Evolutionary conservation across 345 rosid genomes (phyloP), one percentile per base, ranked within the genome.

Genomic region (Lepidium africanum): DNA sequence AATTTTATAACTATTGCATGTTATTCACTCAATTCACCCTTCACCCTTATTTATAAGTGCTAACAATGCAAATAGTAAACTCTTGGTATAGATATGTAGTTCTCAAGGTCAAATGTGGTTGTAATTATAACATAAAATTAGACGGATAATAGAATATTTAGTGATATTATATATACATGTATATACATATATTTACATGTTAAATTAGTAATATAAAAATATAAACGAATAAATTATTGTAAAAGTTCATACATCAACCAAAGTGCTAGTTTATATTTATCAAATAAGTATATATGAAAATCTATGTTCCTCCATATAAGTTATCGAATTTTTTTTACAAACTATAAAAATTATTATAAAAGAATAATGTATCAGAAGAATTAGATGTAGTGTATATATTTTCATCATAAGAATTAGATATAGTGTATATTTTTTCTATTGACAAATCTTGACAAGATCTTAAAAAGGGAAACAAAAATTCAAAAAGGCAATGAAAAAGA

Each of bases 391-490:
- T 21, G 23, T 21, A 21, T 21, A 2, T 21, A 21, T 21, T 21
- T 21, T 2, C 46, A 32, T 25, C 10, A 15, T 39, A 65, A 45
- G 45, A 56, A 35, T 50, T 50, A 42, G 42, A 45, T 47, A 49
- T 61, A 39, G 71, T 65, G 61, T 49, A 32, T 65, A 59, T 56
- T 38, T 56, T 38, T 56, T 47, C 38, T 56, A 38, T 64, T 40
- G 58, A 40, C 54, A 65, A 65, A 73, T 73, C 77, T 65, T 66
- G 36, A 73, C 67, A 73, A 51, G 66, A 73, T 73, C 77, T 65
- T 58, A 49, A 51, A 73, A 66, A 66, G 72, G 46, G 37, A 69
- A 19, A 27, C 32, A 42, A 32, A 32, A 13, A 10, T 33, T 64
- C 17, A 13, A 55, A 64, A 73, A 58, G 67, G 60, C 54, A 65